Base-by-base conservation (phyloP, 2,329 filamentous ascomycete species). In the Neurospora crassa region DNA sequence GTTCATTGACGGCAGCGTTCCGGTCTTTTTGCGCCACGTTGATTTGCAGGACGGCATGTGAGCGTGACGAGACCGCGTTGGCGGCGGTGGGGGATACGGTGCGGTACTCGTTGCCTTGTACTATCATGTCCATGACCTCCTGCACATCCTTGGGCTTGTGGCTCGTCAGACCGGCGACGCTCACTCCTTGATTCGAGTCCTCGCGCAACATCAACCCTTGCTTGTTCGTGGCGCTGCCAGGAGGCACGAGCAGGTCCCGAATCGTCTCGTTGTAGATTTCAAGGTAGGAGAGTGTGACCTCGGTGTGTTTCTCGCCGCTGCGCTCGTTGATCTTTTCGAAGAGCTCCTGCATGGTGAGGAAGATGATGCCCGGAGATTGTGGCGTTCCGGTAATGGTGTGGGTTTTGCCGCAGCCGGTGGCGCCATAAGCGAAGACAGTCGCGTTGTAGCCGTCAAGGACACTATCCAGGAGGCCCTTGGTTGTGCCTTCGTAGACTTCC, bases 251-350 rank as follows among this genome's bases (percentile, higher is more conserved):
- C 78, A 99, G 83, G 82, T 99, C 96, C 69, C 96, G 92, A 77
- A 99, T 99, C 0, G 94, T 97, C 83, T 99, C 96, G 79, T 99
- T 99, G 86, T 99, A 99, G 74, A 99, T 99, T 79, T 99, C 96
- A 45, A 99, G 87, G 78, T 98, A 99, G 0, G 94, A 97, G 18
- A 99, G 88, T 0, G 94, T 93, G 70, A 99, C 85, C 78, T 98
- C 96, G 3, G 94, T 96, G 40, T 90, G 86, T 81, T 97, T 98
- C 73, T 97, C 94, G 71, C 92, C 89, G 73, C 90, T 91, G 70
- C 92, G 84, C 71, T 98, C 96, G n/a, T 86, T 84, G 75, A 99
- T 97, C 81, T 95, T 93, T 83, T 99, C 96, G 78, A 99, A 99
- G 34, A 99, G 85, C 81, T 99, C 96, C 81, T 98, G 95, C 94